These are phyloP conservation scores for Aspergillus wentii DNA, from an alignment of 495 filamentous ascomycete genomes.

Conservation along the genomic window DNA sequence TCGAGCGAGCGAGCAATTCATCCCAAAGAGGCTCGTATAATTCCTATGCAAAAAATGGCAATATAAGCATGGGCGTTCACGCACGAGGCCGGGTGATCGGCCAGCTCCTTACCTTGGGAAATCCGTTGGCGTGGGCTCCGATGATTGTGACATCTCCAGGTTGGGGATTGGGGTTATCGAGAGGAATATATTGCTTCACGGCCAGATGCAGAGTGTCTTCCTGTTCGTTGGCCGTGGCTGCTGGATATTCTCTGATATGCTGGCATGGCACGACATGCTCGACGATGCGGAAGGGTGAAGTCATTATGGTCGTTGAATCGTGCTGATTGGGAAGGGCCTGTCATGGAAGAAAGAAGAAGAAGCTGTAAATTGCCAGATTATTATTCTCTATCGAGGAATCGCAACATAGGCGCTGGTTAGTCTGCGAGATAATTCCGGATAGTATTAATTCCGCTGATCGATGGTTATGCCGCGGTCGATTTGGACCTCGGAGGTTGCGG, in stretches of 20 bases:
- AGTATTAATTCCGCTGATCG: too few relatives aligned
- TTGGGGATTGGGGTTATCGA: slow-evolving; percentile 57
- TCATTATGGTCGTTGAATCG: too few relatives aligned
- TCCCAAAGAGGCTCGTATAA: slow-evolving; percentile 88
- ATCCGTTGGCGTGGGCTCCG: slow-evolving; percentile 80
- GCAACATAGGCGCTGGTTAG: too few relatives aligned
- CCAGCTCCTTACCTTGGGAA: slow-evolving; percentile 76
- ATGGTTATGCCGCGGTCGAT: too few relatives aligned
- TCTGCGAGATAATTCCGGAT: too few relatives aligned
- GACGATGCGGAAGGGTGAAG: slow-evolving; percentile 49
- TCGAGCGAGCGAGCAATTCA: slow-evolving; percentile 55
- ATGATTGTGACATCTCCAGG: slow-evolving; percentile 79
- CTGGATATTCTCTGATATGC: slow-evolving; percentile 70
- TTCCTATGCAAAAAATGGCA: slow-evolving; percentile 45
- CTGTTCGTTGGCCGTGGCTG: slow-evolving; percentile 55
- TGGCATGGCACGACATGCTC: slow-evolving; percentile 61
- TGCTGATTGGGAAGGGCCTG: too few relatives aligned
- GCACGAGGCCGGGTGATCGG: too few relatives aligned
- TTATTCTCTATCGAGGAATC: too few relatives aligned
- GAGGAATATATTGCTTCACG: slow-evolving; percentile 80
- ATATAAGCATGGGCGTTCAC: too few relatives aligned
- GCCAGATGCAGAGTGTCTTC: slow-evolving; percentile 60
- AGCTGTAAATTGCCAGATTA: too few relatives aligned
- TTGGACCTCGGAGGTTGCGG: too few relatives aligned
- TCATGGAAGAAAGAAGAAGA: too few relatives aligned